These are phyloP conservation scores for Hirschioporus abietinus DNA, from an alignment of 768 basidiomycete genomes.

Conservation along the genomic window DNA sequence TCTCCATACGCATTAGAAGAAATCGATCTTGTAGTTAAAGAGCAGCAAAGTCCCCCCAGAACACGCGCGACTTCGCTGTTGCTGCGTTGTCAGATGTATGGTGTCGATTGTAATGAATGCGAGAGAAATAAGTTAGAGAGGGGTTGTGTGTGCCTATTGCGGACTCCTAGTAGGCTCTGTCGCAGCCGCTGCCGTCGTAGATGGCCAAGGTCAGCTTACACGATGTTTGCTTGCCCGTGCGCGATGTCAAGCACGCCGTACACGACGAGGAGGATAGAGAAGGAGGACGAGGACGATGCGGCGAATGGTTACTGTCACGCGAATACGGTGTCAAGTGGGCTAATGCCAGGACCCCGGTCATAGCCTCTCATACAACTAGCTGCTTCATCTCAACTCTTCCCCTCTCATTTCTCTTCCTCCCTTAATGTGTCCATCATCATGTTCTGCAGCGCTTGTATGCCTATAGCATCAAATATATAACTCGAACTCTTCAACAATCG, in stretches of 20 bases:
- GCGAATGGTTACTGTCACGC: slow-evolving; percentile 1
- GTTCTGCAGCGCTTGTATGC: no score
- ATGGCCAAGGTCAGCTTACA: background rate
- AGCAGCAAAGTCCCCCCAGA: background rate
- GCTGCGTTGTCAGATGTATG: background rate
- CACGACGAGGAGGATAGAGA: background rate
- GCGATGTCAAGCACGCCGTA: background rate
- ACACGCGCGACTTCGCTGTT: background rate
- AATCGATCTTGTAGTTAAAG: background rate
- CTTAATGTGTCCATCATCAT: no score
- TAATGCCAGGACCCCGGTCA: background rate
- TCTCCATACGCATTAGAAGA: background rate
- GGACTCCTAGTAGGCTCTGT: background rate
- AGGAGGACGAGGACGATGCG: background rate
- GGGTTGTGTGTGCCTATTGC: background rate
- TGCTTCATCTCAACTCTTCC: background rate
- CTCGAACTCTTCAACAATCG: no score
- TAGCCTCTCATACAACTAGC: no score
- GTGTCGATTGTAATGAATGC: background rate
- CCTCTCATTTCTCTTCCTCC: background rate
- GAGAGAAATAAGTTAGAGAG: background rate
- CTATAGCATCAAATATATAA: no score
- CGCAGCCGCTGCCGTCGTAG: background rate
- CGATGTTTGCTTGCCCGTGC: background rate
- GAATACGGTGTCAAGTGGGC: background rate